Evolutionary conservation across 768 basidiomycete species (phyloP), one percentile per base, ranked within the genome.

Genomic region (Mycena indigotica): DNA sequence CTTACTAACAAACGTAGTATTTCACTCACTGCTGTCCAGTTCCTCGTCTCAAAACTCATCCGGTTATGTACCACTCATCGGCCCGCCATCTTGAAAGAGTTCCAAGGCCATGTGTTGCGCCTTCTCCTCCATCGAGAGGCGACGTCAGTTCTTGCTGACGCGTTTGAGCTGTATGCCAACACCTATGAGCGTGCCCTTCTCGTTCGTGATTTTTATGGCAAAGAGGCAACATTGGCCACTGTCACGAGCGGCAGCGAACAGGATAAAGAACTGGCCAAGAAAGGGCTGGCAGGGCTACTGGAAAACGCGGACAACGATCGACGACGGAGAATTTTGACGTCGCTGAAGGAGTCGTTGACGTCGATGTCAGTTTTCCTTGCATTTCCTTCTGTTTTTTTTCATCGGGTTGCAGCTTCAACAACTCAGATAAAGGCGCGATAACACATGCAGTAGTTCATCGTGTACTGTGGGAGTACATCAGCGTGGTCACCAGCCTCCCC

Each of bases 381-480:
- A 16, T 54, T 52, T 56, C 52, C 28, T 51, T 39, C 15, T 45
- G 3, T n/a, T 41, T 30, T 45, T 28, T 40, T 28, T 41, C 64
- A 21, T 58, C 26, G 2, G 21, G 28, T 19, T 12, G 6, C 57
- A 96, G 93, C 41, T 94, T 94, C 70, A 91, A 96, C 68, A 93
- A 95, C 64, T 82, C 93, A 0, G 93, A 96, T 66, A 96, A 96
- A 69, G 92, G 91, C 12, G 86, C 92, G 1, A 79, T 94, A 10
- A 87, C 89, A 3, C 92, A 95, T 71, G 87, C 89, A 0, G 85
- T 96, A 38, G 89, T 95, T 10, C 95, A 98, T 67, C 84, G 91
- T 17, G 89, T 87, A 0, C 74, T 95, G 12, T 91, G 87, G 86
- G 95, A 97, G 67, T 95, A 95, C 66, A 71, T 97, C 1, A 72